Conservation (phyloP, 2,329 filamentous ascomycete species). For the Sordariomycetes sp. region DNA sequence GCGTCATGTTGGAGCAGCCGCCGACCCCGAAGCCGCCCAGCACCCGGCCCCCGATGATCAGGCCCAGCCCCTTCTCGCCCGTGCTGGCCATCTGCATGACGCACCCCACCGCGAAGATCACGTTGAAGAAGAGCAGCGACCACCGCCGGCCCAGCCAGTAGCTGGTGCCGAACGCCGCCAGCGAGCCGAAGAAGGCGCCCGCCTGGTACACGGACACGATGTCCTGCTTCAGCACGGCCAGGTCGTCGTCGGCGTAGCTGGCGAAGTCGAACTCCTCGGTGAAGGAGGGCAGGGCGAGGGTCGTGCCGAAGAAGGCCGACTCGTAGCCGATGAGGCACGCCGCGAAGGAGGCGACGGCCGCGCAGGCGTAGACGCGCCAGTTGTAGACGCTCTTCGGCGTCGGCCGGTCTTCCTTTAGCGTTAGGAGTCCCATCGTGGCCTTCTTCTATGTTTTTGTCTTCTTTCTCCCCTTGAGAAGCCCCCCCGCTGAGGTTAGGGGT, state of each 20-base stretch:
- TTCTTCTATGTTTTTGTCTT: neutral
- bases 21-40: constrained; percentile 55
- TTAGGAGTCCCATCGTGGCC: constrained; percentile 31
- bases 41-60: constrained; percentile 51
- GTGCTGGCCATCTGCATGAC: constrained; percentile 49
- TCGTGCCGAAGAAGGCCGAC: constrained; percentile 12
- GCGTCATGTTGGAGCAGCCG: constrained; percentile 51
- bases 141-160: constrained; percentile 58
- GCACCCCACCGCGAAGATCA: constrained; percentile 60
- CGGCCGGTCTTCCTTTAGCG: constrained; percentile 43
- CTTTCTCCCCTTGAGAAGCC: neutral
- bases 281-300: constrained; percentile 11
- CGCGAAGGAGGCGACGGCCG: constrained; percentile 42
- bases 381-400: constrained; percentile 47
- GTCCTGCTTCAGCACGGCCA: constrained; percentile 57
- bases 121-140: constrained; percentile 48
- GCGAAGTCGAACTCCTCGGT: constrained; percentile 54
- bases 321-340: constrained; percentile 36
- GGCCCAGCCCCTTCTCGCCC: constrained; percentile 37
- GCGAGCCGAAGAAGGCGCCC: constrained; percentile 72
- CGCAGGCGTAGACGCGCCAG: constrained; percentile 47
- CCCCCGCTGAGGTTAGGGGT: neutral
- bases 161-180: constrained; percentile 54
- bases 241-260: constrained; percentile 30
- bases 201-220: constrained; percentile 73